Percentiles rank a stretch among this genome's conserved stretches.
Conservation (phyloP, 2,329 filamentous ascomycete genomes). For the Aspergillus texensis region DNA sequence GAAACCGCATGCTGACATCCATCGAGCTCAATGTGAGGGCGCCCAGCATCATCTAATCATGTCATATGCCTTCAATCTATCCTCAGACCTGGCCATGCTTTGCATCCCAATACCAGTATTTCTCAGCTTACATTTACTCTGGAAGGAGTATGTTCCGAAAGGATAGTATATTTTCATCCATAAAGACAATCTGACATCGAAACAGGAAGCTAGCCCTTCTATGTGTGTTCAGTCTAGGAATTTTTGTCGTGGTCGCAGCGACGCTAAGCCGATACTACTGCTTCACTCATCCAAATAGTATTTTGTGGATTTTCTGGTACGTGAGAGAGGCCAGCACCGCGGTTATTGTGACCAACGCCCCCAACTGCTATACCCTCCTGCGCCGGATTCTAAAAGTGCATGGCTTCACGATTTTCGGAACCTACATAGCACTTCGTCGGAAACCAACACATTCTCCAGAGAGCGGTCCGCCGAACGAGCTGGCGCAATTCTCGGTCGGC, state of each 20-base stretch:
- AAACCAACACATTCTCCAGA: background rate
- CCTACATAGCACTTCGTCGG: background rate
- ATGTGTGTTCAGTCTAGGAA: background rate
- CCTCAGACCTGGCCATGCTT: background rate
- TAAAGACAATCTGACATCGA: background rate
- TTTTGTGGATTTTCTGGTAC: background rate
- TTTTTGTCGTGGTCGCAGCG: background rate
- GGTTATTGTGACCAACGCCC: background rate
- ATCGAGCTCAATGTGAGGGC: background rate
- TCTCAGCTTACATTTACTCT: background rate
- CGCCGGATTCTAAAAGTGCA: background rate
- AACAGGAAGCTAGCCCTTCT: background rate
- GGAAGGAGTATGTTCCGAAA: background rate
- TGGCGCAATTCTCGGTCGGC: background rate
- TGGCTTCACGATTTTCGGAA: background rate
- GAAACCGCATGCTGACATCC: background rate
- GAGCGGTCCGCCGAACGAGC: background rate
- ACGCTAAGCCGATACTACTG: background rate
- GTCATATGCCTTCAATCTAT: background rate
- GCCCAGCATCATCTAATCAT: background rate
- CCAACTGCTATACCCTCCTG: background rate
- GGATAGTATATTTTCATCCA: rapidly evolving
- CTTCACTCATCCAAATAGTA: background rate
- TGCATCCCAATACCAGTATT: background rate
- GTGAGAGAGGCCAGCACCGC: background rate